A percentile compares a stretch with the other conserved stretches of the same genome.
phyloP scores from a whole-genome alignment of 345 rosid species.

The Gossypium arboreum region DNA sequence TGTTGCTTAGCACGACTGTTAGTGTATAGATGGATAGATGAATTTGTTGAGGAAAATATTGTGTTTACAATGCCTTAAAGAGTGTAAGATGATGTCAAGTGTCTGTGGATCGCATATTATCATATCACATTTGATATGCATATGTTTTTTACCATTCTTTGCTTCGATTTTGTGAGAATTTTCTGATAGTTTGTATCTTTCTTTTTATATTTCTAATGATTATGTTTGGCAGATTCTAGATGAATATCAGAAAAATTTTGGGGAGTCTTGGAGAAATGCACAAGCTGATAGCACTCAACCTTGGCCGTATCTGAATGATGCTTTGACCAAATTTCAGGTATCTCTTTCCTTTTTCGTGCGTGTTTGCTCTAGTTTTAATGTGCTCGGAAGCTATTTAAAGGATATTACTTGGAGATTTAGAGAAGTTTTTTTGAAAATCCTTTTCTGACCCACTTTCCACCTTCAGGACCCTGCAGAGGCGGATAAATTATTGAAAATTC shows the following conservation, averaged over 20 bases:
- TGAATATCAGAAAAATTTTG: conserved; percentile 89
- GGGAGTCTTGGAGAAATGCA: conserved; percentile 76
- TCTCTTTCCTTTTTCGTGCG: conserved; percentile 6
- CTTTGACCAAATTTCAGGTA: conserved; percentile 82
- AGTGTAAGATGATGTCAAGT: background rate
- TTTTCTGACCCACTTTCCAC: conserved; percentile 9
- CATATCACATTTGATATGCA: background rate
- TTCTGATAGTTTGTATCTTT: background rate
- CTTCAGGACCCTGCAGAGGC: conserved; percentile 98
- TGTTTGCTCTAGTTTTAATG: background rate
- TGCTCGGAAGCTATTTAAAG: background rate
- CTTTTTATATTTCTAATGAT: background rate
- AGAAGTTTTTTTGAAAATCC: background rate
- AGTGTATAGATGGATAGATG: background rate
- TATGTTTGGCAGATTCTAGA: conserved; percentile 57
- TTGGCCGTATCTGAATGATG: conserved; percentile 84
- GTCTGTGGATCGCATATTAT: background rate
- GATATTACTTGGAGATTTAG: background rate
- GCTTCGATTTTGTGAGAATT: background rate
- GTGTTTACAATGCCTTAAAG: background rate
- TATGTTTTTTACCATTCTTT: background rate
- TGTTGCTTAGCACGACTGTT: background rate
- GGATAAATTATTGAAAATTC: conserved; percentile 92
- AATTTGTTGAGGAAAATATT: background rate
- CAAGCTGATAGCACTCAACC: conserved; percentile 56